Evolutionary conservation across 352 stramenopile species (phyloP).

Genomic region (Blastocystis hominis): DNA sequence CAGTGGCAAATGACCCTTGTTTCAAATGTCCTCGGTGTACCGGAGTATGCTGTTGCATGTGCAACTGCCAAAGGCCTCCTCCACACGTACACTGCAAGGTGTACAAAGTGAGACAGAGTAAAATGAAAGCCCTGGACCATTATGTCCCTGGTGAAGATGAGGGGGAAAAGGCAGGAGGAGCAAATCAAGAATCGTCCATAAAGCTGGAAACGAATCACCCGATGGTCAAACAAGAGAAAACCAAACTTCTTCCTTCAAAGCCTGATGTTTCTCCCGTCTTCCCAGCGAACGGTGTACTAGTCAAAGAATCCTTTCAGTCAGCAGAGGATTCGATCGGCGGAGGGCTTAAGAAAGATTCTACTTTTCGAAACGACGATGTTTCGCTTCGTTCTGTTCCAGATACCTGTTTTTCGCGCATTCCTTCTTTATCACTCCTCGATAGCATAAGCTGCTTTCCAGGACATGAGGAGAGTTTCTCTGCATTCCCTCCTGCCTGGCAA

Average conservation of each 20-base stretch:
- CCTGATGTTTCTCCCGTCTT: not conserved
- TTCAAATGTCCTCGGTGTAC: constrained; percentile 54
- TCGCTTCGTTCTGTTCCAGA: no score
- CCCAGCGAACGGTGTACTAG: not conserved
- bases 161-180: not conserved
- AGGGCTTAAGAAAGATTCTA: not conserved
- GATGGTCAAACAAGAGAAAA: no score
- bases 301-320: not conserved
- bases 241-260: no score
- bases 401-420: not conserved
- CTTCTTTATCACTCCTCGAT: not conserved
- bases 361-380: no score
- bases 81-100: constrained; percentile 57
- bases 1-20: constrained; percentile 41
- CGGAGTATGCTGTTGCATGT: constrained; percentile 48
- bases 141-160: not conserved
- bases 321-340: not conserved
- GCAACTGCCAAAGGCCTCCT: constrained; percentile 37
- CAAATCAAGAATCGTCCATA: not conserved
- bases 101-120: constrained; percentile 55
- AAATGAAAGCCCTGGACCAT: not conserved
- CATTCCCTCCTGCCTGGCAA: not conserved
- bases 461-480: not conserved
- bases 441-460: not conserved
- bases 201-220: no score